A percentile compares a stretch with the other conserved stretches of the same genome.
These are phyloP conservation scores for Pseudogymnoascus sp. DNA, from an alignment of 2,329 filamentous ascomycete genomes.

Conservation along the genomic window DNA sequence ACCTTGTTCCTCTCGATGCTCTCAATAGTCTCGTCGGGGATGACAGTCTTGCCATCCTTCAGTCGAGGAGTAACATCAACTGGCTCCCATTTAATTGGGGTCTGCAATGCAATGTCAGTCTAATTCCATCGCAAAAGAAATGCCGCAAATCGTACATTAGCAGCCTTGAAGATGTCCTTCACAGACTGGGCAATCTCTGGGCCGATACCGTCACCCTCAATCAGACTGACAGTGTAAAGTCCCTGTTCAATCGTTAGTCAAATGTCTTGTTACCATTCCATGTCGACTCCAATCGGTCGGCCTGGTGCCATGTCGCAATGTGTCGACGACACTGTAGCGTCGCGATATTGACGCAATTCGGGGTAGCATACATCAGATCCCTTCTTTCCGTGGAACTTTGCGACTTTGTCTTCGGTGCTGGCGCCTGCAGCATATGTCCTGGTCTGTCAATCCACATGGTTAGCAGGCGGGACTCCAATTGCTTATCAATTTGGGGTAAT, in stretches of 20 bases:
- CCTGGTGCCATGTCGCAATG: not conserved
- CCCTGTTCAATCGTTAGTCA: constrained; percentile 48
- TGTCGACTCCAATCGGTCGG: constrained; percentile 15
- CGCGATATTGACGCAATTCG: constrained; percentile 30
- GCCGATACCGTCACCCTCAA: constrained; percentile 98
- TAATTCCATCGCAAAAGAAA: constrained; percentile 10
- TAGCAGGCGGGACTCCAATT: constrained; percentile 18
- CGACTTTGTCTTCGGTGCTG: constrained; percentile 60
- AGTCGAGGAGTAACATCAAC: constrained; percentile 91
- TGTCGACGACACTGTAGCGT: not conserved
- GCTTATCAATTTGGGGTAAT: constrained; percentile 7
- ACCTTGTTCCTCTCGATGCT: constrained; percentile 95
- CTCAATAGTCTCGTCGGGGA: constrained; percentile 84
- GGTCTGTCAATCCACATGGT: constrained; percentile 33
- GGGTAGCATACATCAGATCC: constrained; percentile 65
- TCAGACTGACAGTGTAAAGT: constrained; percentile 91
- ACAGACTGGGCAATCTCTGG: constrained; percentile 96
- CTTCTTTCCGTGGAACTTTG: constrained; percentile 89
- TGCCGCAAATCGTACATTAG: constrained; percentile 55
- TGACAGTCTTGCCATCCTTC: constrained; percentile 92
- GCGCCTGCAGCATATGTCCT: constrained; percentile 52
- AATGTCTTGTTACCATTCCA: not conserved
- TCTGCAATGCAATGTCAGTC: constrained; percentile 41
- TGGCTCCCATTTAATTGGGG: constrained; percentile 92
- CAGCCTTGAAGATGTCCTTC: constrained; percentile 96